Evolutionary conservation across 345 rosid genomes (phyloP), one percentile per base, ranked within the genome.

Genomic region (Salix purpurea): DNA sequence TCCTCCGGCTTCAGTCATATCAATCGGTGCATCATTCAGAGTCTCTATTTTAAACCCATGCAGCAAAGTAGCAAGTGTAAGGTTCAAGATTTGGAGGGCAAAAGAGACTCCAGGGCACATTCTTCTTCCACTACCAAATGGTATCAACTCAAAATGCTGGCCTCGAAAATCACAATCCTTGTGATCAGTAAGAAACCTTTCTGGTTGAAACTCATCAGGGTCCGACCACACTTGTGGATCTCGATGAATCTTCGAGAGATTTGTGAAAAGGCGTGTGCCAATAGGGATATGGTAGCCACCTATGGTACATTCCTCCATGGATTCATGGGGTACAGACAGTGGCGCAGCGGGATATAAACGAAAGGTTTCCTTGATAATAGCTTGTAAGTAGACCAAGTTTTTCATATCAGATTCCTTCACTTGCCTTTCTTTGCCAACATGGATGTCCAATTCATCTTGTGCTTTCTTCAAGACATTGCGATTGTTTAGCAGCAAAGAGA

Each of bases 371-470:
- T 81, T 81, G 4, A 81, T 6, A 4, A 78, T 39, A 5, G 82
- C 82, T 72, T 76, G 82, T n/a, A 85, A 74, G 65, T 83, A 85
- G 7, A 42, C 74, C 24, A 85, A 65, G 14, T 75, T 77, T 21
- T 40, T 23, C 0, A 61, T 4, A 61, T 85, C 88, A 18, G 82
- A 76, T 46, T 80, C 84, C 0, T 32, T 18, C 19, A 80, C 77
- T 48, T 39, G 75, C 23, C 84, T 69, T 19, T 80, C 78, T 71
- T 28, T 80, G 2, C 85, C 85, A 18, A 81, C 58, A 3, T 32
- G 30, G 28, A 1, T 11, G 62, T 78, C 78, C 4, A 84, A 26
- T 69, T 84, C 87, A 0, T 72, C 4, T 69, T 76, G 84, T 4
- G 70, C 84, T 18, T 78, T 76, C 34, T 37, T 68, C 15, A 81